Evolutionary conservation across 306 rosid genomes (phyloP).

Genomic region (Cicer chorassanicum): DNA sequence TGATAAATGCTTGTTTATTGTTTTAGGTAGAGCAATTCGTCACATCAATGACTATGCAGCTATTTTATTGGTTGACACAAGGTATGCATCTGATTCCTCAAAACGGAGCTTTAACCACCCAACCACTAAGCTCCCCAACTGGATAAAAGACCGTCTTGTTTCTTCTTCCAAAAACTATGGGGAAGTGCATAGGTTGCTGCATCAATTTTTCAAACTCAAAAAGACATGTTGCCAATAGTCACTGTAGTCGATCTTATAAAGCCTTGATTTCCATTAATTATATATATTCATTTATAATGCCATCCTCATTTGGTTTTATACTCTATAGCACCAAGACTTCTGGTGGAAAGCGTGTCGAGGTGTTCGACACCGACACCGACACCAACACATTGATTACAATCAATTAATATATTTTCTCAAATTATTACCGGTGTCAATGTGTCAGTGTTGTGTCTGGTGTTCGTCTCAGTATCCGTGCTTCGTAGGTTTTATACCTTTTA

Average conservation of each 20-base stretch:
- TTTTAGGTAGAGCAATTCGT: conserved; percentile 90
- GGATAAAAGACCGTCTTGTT: conserved; percentile 81
- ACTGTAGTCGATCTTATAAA: conserved; percentile 26
- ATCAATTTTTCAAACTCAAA: conserved; percentile 80
- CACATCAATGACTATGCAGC: conserved; percentile 93
- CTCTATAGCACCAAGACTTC: no score
- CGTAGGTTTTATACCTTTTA: no score
- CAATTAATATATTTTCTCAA: no score
- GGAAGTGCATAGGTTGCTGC: conserved; percentile 73
- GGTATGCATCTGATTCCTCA: conserved; percentile 76
- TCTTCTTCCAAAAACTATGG: conserved; percentile 73
- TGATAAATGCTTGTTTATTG: conserved; percentile 31
- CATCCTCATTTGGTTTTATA: not conserved
- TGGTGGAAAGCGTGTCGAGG: no score
- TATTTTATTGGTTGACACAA: conserved; percentile 70
- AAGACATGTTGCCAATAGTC: conserved; percentile 47
- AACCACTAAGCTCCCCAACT: conserved; percentile 79
- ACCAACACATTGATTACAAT: no score
- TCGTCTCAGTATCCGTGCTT: no score
- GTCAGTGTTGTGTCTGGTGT: no score
- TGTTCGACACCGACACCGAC: no score
- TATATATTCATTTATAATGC: conserved; percentile 22
- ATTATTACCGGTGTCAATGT: no score
- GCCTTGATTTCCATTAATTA: conserved; percentile 1
- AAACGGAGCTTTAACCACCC: conserved; percentile 64